Evolutionary conservation across 176 grass and related monocot species (phyloP), one percentile per base, ranked within the genome.

Genomic region (Ananas comosus): DNA sequence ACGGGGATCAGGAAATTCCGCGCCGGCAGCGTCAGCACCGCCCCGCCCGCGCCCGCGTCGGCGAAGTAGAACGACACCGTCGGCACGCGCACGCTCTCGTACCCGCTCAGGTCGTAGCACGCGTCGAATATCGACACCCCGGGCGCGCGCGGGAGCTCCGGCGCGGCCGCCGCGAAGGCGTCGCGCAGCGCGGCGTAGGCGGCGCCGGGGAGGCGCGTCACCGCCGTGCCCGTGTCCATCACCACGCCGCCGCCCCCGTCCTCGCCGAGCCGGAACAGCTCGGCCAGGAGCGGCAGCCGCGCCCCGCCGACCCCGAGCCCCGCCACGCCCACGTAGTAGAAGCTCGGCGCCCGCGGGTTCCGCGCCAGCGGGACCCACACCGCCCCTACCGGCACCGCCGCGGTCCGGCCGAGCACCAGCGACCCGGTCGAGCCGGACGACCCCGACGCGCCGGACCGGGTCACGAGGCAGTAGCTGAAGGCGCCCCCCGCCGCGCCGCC

Each of bases 181-280:
- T 85, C 84, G 0, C 89, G 71, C 61, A 97, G 83, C 23, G 81
- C 80, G 2, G 50, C 68, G 64, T 97, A 97, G 28, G 93, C 93
- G 50, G 79, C 58, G 3, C 12, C 9, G 2, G 86, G 89, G 9
- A 92, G 84, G 12, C 89, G 69, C 12, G 89, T 90, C 19, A 92
- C 82, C 4, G 89, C 86, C n/a, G 93, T 97, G 48, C 89, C 89
- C 22, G 89, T 97, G 88, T 97, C 93, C 93, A 97, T 82, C 14
- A 97, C 89, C 16, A 90, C 77, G 16, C 89, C 93, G 14, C 93
- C 93, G 16, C 54, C 75, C 14, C 86, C 93, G 57, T 92, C 86
- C 3, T 87, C 93, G 11, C 48, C 69, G 12, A 92, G 83, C 80
- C 68, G 79, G 87, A 97, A 97, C 49, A 90, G 69, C n/a, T 75